Evolutionary conservation across 352 stramenopile genomes (phyloP).

Genomic region (Elongisporangium undulatum): DNA sequence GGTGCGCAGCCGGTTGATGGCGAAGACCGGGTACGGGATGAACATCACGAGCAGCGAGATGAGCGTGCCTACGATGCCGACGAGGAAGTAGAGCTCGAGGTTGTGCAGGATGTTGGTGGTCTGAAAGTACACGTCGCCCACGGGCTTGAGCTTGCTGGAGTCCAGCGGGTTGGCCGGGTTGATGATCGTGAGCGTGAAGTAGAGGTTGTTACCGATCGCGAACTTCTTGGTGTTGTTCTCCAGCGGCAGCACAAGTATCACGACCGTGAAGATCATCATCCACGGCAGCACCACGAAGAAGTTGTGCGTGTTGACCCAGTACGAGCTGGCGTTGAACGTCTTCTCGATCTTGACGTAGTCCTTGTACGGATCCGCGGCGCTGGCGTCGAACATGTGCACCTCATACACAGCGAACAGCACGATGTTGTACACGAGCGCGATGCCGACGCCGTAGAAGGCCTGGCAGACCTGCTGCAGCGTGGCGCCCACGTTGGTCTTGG

Average conservation of each 20-base stretch:
- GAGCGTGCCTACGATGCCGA: constrained; percentile 62
- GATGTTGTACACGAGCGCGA: constrained; percentile 79
- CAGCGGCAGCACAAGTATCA: constrained; percentile 52
- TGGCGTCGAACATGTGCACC: constrained; percentile 33
- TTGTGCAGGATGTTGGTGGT: constrained; percentile 70
- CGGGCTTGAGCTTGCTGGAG: constrained; percentile 36
- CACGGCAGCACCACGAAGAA: constrained; percentile 70
- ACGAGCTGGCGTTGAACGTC: constrained; percentile 53
- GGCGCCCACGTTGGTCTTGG: constrained; percentile 62
- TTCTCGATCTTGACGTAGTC: constrained; percentile 57
- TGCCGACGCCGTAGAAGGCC: constrained; percentile 71
- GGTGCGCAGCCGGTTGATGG: constrained; percentile 41
- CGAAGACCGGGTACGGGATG: constrained; percentile 76
- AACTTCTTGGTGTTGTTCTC: constrained; percentile 88
- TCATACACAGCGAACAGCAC: constrained; percentile 48
- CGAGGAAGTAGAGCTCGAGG: constrained; percentile 70
- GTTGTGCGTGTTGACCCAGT: constrained; percentile 70
- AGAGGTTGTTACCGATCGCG: constrained; percentile 77
- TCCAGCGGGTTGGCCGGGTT: constrained; percentile 58
- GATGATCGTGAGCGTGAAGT: constrained; percentile 77
- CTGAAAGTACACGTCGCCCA: constrained; percentile 39
- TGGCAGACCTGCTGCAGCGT: constrained; percentile 69
- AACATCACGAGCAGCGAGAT: constrained; percentile 75
- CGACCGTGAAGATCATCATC: constrained; percentile 73
- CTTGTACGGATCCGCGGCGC: constrained; percentile 22